Conservation (phyloP, 2,329 filamentous ascomycete species). For the Colletotrichum falcatum region DNA sequence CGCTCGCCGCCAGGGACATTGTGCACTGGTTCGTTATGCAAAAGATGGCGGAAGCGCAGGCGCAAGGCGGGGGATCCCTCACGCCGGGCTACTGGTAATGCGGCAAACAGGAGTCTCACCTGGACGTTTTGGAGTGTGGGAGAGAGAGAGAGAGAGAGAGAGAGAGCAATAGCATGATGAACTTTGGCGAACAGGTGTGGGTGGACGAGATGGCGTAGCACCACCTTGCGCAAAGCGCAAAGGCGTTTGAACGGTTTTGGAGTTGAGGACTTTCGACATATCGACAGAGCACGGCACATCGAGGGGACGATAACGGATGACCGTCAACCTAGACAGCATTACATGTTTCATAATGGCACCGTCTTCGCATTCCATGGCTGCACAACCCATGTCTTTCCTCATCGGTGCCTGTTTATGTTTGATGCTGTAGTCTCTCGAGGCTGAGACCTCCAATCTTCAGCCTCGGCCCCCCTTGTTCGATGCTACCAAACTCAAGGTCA, state of each 20-base stretch:
- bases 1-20: constrained; percentile 57
- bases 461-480: not conserved
- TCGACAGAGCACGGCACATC: not conserved
- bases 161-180: not conserved
- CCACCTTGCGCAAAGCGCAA: no score
- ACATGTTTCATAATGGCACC: no score
- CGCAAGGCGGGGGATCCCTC: not conserved
- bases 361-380: no score
- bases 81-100: constrained; percentile 16
- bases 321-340: not conserved
- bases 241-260: not conserved
- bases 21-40: constrained; percentile 52
- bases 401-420: not conserved
- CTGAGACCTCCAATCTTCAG: no score
- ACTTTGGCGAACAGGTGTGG: not conserved
- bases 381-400: not conserved
- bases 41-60: not conserved
- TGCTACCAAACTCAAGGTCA: constrained; percentile 1
- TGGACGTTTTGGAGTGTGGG: not conserved
- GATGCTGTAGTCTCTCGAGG: not conserved
- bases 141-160: not conserved
- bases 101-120: no score
- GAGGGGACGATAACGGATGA: not conserved
- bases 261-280: not conserved
- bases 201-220: not conserved